Percentiles rank a stretch among this genome's conserved stretches.
Evolutionary conservation across 2,329 filamentous ascomycete species (phyloP).

Genomic region (Magnaporthales sp.): DNA sequence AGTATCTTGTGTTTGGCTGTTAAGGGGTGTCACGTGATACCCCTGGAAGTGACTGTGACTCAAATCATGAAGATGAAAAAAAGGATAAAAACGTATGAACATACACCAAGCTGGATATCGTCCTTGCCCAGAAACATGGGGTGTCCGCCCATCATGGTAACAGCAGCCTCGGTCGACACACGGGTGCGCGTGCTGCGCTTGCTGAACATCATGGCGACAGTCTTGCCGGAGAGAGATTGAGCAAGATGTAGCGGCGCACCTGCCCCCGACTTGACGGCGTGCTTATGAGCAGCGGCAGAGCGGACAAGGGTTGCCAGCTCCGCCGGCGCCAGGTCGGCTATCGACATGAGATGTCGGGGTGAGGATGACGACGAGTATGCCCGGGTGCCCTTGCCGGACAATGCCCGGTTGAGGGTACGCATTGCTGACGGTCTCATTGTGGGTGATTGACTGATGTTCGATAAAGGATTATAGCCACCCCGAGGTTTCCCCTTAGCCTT

Average conservation of each 20-base stretch:
- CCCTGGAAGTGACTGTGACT: background rate
- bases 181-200: constrained; percentile 92
- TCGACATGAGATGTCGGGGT: constrained; percentile 85
- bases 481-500: background rate
- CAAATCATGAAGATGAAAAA: background rate
- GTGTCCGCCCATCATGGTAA: constrained; percentile 81
- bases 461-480: background rate
- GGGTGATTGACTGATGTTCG: background rate
- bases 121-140: constrained; percentile 95
- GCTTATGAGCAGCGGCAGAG: constrained; percentile 72
- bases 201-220: constrained; percentile 92
- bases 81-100: constrained; percentile 13
- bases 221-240: constrained; percentile 61
- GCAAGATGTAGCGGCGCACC: constrained; percentile 47
- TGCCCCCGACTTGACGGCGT: constrained; percentile 53
- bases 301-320: constrained; percentile 78
- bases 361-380: constrained; percentile 4
- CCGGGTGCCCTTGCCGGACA: background rate
- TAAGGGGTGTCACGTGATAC: background rate
- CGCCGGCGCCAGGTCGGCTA: constrained; percentile 69
- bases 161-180: constrained; percentile 85
- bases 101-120: constrained; percentile 88
- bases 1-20: background rate
- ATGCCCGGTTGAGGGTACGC: background rate
- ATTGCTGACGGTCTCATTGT: background rate